Evolutionary conservation across 2,329 filamentous ascomycete species (phyloP).

Genomic region (Coniochaeta sp.): DNA sequence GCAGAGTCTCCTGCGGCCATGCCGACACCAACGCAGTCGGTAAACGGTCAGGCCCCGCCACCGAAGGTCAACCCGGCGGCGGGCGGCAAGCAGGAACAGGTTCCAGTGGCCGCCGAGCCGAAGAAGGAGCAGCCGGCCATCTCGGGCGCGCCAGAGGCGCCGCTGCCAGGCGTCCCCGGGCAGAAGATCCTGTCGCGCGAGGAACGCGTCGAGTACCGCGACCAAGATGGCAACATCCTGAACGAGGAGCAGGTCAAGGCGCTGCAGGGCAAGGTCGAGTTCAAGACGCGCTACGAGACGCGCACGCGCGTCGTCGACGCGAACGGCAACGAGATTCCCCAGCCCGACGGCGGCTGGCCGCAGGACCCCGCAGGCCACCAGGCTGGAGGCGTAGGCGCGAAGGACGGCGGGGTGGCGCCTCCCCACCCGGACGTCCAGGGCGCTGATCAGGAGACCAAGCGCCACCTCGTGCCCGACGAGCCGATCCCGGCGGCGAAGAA

Average conservation of each 20-base stretch:
- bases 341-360: conserved; percentile 31
- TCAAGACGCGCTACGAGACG: conserved; percentile 95
- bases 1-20: conserved; percentile 12
- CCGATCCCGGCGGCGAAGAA: conserved; percentile 32
- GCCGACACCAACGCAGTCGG: conserved; percentile 15
- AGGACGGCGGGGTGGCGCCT: conserved; percentile 41
- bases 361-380: conserved; percentile 19
- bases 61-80: conserved; percentile 2
- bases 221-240: conserved; percentile 86
- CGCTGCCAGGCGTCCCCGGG: conserved; percentile 22
- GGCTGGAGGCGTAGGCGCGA: conserved; percentile 1
- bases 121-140: conserved; percentile 22
- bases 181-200: conserved; percentile 51
- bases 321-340: conserved; percentile 66
- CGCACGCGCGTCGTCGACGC: conserved; percentile 76
- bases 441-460: conserved; percentile 49
- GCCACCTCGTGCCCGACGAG: conserved; percentile 27
- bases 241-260: conserved; percentile 75
- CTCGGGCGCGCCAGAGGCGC: conserved; percentile 39
- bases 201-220: conserved; percentile 87
- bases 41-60: conserved; percentile 8
- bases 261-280: conserved; percentile 87
- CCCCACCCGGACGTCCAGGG: conserved; percentile 57
- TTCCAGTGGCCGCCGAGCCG: conserved; percentile 13
- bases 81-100: conserved; percentile 16